These are phyloP conservation scores for Solanum pennellii DNA, from an alignment of 257 asterid genomes.

Conservation along the genomic window DNA sequence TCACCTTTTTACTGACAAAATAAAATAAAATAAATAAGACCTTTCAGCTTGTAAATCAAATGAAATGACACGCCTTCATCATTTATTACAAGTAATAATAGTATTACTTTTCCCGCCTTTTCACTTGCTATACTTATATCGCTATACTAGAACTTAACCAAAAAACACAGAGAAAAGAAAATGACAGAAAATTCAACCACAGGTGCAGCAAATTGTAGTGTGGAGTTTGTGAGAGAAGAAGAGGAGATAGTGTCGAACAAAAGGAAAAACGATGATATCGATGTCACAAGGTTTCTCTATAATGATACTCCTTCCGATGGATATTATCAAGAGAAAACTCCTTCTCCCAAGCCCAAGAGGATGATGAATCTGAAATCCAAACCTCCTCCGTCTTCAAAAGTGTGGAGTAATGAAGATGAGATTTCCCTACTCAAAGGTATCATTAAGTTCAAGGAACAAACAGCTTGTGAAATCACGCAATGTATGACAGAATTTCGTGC, in stretches of 20 bases:
- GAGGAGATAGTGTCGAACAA: background rate
- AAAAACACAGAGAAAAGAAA: too few relatives aligned
- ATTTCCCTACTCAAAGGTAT: background rate
- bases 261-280: background rate
- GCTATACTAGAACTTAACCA: background rate
- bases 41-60: background rate
- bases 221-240: background rate
- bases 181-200: background rate
- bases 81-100: too few relatives aligned
- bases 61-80: background rate
- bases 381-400: background rate
- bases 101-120: background rate
- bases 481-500: background rate
- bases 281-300: background rate
- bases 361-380: background rate
- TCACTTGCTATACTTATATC: background rate
- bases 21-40: background rate
- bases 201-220: background rate
- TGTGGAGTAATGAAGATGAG: background rate
- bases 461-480: background rate
- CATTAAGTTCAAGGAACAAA: background rate
- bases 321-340: background rate
- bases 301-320: background rate
- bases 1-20: background rate
- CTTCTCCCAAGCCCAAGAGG: background rate